These are phyloP conservation scores for button mushroom (Agaricus bisporus) DNA, from an alignment of 768 basidiomycete species.

Conservation along the genomic window DNA sequence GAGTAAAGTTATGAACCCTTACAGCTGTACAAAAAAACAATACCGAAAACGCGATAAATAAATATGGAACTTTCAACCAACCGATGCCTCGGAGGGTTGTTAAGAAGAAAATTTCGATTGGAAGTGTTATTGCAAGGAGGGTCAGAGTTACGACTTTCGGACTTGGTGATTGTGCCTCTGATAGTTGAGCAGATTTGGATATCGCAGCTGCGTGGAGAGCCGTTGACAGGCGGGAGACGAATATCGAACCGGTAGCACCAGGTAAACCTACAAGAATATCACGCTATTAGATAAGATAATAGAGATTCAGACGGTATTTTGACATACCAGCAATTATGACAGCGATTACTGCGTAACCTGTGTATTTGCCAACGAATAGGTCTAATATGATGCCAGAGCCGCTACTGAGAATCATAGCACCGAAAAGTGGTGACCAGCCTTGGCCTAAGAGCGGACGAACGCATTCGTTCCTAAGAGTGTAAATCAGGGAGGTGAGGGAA, in stretches of 20 bases:
- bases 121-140: constrained; percentile 71
- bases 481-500: constrained; percentile 40
- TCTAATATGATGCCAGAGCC: constrained; percentile 91
- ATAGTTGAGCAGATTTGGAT: constrained; percentile 13
- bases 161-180: constrained; percentile 28
- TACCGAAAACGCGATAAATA: constrained; percentile 65
- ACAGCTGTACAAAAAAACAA: constrained; percentile 75
- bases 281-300: neutral
- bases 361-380: constrained; percentile 78
- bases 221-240: constrained; percentile 88
- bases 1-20: constrained; percentile 25
- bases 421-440: constrained; percentile 88
- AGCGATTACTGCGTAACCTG: constrained; percentile 83
- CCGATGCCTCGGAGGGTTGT: constrained; percentile 55
- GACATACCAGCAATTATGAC: constrained; percentile 76
- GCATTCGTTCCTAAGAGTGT: constrained; percentile 60
- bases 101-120: constrained; percentile 75
- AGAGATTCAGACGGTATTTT: constrained; percentile 15
- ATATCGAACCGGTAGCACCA: constrained; percentile 86
- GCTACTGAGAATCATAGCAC: constrained; percentile 84
- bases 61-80: constrained; percentile 69
- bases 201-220: constrained; percentile 65
- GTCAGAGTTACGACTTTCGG: constrained; percentile 56
- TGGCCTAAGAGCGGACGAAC: constrained; percentile 69
- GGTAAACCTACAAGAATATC: constrained; percentile 54